Conservation (phyloP, 1,284 basidiomycete species). For the Heterobasidion parviporum region DNA sequence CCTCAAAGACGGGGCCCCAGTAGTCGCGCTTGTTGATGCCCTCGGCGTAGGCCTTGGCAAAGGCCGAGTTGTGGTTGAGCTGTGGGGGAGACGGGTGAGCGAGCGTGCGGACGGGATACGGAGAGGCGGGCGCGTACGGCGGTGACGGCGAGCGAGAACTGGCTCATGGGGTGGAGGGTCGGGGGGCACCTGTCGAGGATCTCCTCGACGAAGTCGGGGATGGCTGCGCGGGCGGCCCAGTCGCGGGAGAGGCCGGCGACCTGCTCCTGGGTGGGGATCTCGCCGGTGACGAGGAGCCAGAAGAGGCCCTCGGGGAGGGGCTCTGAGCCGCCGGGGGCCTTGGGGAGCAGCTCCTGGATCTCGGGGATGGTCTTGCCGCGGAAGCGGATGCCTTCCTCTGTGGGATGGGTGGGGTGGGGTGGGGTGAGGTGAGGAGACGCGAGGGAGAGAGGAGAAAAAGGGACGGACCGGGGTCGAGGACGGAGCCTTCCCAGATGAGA, state of each 20-base stretch:
- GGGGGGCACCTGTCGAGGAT: constrained; percentile 89
- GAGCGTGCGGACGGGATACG: not conserved
- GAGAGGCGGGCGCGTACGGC: constrained; percentile 43
- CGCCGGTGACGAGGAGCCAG: constrained; percentile 92
- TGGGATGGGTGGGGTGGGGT: not conserved
- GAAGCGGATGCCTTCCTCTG: constrained; percentile 96
- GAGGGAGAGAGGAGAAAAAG: not conserved
- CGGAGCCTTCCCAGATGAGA: constrained; percentile 93
- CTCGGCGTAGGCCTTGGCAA: constrained; percentile 90
- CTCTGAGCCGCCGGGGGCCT: constrained; percentile 83
- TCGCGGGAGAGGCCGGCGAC: constrained; percentile 80
- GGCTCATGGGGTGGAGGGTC: constrained; percentile 94
- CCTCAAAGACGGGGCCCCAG: constrained; percentile 95
- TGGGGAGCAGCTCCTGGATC: constrained; percentile 76
- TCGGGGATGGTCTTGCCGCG: constrained; percentile 90
- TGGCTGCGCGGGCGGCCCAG: constrained; percentile 84
- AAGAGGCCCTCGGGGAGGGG: constrained; percentile 93
- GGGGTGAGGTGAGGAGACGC: not conserved
- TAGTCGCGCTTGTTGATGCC: constrained; percentile 96
- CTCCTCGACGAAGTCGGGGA: constrained; percentile 93
- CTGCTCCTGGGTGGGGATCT: constrained; percentile 86
- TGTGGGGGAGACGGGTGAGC: constrained; percentile 17
- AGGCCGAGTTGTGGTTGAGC: constrained; percentile 96
- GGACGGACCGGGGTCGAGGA: constrained; percentile 77
- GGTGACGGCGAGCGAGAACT: constrained; percentile 91